Base-by-base conservation (phyloP, 352 stramenopile species). In the Phytophthora foliorum region DNA sequence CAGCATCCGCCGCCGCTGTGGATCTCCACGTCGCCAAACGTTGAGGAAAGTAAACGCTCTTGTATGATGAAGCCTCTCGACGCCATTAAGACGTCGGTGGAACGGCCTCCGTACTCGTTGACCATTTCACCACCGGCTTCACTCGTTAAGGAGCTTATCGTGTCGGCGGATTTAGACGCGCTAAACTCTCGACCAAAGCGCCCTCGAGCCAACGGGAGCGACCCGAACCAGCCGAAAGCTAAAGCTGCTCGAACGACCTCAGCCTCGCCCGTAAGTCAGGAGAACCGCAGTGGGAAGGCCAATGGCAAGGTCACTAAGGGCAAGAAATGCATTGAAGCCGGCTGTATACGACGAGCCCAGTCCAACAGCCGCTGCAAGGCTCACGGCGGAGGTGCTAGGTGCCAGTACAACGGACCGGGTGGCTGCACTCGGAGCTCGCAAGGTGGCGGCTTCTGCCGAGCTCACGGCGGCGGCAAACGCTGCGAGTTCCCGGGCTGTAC, bases 321-420 rank as follows among this genome's bases (percentile, higher is more conserved):
- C 54, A 95, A 95, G 62, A 91, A 89, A 49, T 95, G 88, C 57
- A 74, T 90, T 41, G 84, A 91, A 44, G 27, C 58, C 1, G 77
- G 73, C 0, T 95, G 88, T 32, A 86, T 66, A 6, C 72, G 86
- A 8, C 86, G 88, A 17, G 86, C 88, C 8, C 86, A 94, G 60
- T 93, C 85, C n/a, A 95, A 95, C 51, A 91, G 82, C 34, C 86
- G 86, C 14, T 95, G 88, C 79, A 95, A 95, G 36, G 86, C 86
- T 6, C 84, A 93, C 34, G 86, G 86, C 0, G 88, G 88, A 16
- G 88, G 88, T 6, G 86, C 86, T 0, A 75, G 88, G 4, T 95
- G 88, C 54, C 86, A 93, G 52, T 94, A 76, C 54, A 55, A 68
- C 10, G 84, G 82, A 13, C 68, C 80, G 17, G 81, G 75, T n/a